Base-by-base conservation (phyloP, 108 stramenopile species). In the Nitzschia sp. region DNA sequence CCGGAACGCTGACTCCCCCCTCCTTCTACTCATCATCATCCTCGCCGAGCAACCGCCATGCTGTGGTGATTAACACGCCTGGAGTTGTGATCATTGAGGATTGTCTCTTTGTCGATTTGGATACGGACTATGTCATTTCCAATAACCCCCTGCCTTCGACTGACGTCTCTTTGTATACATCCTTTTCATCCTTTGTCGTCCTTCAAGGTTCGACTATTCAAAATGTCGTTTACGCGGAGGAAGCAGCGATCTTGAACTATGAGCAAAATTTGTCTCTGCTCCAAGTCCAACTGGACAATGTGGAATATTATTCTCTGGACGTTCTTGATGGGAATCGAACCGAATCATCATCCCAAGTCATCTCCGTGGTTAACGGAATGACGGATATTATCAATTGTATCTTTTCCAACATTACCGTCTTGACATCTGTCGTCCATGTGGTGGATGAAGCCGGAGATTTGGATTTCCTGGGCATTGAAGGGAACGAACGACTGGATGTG, bases 31-130 rank as follows among this genome's bases (percentile, higher is more conserved):
- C n/a, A n/a, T n/a, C n/a, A n/a, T n/a, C n/a, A n/a, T 6, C n/a
- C n/a, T 4, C 13, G 6, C 13, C n/a, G 13, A 52, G 23, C 23
- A 19, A 19, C n/a, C 9, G 13, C 15, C 50, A 19, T 15, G 50
- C 23, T 17, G n/a, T 52, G n/a, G 6, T 23, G 4, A 15, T 52
- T 5, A 23, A 23, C n/a, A 17, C 50, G n/a, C 50, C 50, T 19
- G 50, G 50, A 6, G 23, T 15, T 23, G n/a, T 52, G 50, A 4
- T 52, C 4, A 5, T 52, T 4, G 50, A 52, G 23, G 50, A 52
- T 23, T 52, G 50, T 52, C 21, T 52, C 50, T 52, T 52, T 52
- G 50, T 52, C 13, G 50, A 52, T 52, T 23, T 52, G n/a, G 6
- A 4, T 6, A 17, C 50, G 5, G 50, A 52, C 23, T 19, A 23